Base-by-base conservation (phyloP, 2,329 filamentous ascomycete species). In the Diatrype stigma region DNA sequence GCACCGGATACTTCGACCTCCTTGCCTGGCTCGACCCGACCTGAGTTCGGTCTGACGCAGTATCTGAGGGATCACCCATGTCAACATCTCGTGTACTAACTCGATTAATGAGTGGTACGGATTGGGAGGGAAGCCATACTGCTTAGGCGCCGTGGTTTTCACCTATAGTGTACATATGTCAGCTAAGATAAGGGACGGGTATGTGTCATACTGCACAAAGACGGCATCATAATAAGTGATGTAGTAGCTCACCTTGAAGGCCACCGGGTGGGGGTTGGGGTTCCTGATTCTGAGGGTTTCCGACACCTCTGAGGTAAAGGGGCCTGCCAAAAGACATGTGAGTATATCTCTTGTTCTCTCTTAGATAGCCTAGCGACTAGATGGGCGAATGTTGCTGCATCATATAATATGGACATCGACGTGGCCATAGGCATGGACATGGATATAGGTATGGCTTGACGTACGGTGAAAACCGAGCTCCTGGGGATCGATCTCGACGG, bases 141-240 rank as follows among this genome's bases (percentile, higher is more conserved):
- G 94, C 76, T 97, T 97, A 32, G 94, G 94, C 46, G 94, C 94
- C 56, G 94, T 99, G 46, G 94, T 99, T 85, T 99, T 99, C 73
- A 99, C 94, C 91, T 96, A 62, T 32, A 40, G 51, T 45, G 47
- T 47, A 62, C 71, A 30, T 57, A 73, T 67, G 42, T 21, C 40
- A 28, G 44, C 47, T 62, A 30, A 30, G 26, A 30, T 30, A 30
- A 6, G n/a, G 16, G 34, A 37, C 14, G 16, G n/a, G n/a, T n/a
- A 16, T 37, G 6, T 37, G 12, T 16, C 4, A 17, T 14, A 6
- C 6, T 37, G 6, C 16, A 12, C 16, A 37, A 37, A 17, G 12
- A 17, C n/a, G 34, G 6, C 6, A 37, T 37, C 34, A 7, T 37
- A 16, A 37, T 14, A 37, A 16, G 16, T 28, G 21, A 50, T 46